phyloP scores from a whole-genome alignment of 257 asterid species.

The Solanum dulcamara region DNA sequence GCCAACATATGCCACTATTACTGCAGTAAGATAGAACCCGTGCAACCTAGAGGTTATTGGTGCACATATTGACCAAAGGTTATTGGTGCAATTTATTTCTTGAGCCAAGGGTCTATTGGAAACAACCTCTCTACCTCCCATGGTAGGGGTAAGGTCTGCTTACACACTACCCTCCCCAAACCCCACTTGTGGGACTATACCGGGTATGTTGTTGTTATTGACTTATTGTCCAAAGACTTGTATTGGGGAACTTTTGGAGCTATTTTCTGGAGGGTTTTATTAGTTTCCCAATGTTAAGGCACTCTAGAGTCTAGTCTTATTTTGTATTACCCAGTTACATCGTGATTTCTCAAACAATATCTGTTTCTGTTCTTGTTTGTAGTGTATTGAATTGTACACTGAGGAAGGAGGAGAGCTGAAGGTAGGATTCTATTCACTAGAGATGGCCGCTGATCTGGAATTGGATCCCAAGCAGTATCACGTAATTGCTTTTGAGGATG shows the following conservation, averaged over 20 bases:
- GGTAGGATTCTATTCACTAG: slow-evolving; percentile 85
- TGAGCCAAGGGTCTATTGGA: not conserved
- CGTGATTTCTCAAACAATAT: not conserved
- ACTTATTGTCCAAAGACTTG: not conserved
- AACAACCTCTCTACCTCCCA: not conserved
- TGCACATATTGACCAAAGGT: not conserved
- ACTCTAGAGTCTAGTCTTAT: not conserved
- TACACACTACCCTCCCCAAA: not conserved
- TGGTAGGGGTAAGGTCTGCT: not conserved
- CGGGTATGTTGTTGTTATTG: not conserved
- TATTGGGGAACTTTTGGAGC: not conserved
- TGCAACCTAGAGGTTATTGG: not conserved
- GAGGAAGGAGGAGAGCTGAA: slow-evolving; percentile 58
- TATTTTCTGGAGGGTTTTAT: not conserved
- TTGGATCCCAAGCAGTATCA: slow-evolving; percentile 85
- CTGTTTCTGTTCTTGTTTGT: slow-evolving; percentile 10
- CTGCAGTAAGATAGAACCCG: not conserved
- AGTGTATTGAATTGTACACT: slow-evolving; percentile 87
- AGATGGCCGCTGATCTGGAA: slow-evolving; percentile 94
- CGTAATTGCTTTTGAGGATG: slow-evolving; percentile 82
- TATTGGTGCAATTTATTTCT: not conserved
- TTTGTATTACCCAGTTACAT: not conserved
- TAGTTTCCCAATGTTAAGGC: not conserved
- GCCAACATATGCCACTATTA: not conserved
- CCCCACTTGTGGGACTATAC: not conserved